Base-by-base conservation (phyloP, 2,329 filamentous ascomycete genomes). In the Bretziella fagacearum region DNA sequence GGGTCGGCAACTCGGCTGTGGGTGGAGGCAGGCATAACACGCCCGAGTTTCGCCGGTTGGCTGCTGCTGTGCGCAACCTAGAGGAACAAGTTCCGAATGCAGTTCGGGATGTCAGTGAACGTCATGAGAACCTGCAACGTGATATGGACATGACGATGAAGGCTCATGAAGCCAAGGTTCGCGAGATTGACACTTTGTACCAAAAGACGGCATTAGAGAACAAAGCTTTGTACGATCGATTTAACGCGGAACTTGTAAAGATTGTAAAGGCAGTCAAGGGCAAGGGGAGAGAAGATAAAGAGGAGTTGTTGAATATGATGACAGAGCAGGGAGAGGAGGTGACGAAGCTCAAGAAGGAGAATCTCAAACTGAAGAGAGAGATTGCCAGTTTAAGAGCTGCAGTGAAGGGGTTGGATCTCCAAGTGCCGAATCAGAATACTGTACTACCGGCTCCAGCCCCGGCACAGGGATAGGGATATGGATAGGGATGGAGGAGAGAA, bases 121-220 rank as follows among this genome's bases (percentile, higher is more conserved):
- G 74, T 41, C 77, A 84, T 43, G 66, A 71, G 6, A 64, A 69
- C 3, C 70, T 93, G 44, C 75, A 81, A 51, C 68, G 66, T 25
- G 85, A 93, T 53, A 66, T 93, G 54, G 77, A 84, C 35, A 74
- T 68, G 17, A 79, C 78, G 1, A 68, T 94, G 11, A 71, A 75
- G 55, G 77, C 84, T 1, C 77, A 75, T 11, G 86, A 95, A 59
- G 73, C 72, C 50, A 87, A 91, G 55, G 79, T 80, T 50, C 81
- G 79, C 55, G 81, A 81, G 33, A 75, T 95, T 46, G 87, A 95
- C 59, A 83, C 93, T 62, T 66, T 94, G 44, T 93, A 93, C 64
- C 82, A 84, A 53, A 85, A 94, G 57, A 75, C 79, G 13, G 85
- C 79, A 55, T 83, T 84, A 0, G 89, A 96, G 66, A 96, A 95